phyloP scores from a whole-genome alignment of 345 rosid species.

The Microcos paniculata region DNA sequence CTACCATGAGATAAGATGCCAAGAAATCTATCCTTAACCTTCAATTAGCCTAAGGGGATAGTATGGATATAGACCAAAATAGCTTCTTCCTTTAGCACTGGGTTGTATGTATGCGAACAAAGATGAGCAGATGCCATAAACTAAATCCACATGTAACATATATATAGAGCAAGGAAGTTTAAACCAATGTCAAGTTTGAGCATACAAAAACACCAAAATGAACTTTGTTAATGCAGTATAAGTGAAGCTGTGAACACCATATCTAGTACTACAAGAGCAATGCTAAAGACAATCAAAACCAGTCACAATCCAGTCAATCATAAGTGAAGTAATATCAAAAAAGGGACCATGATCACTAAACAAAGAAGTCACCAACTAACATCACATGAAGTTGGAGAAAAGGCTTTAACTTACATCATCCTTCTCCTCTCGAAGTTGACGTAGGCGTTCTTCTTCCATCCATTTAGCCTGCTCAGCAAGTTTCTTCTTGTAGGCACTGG shows the following conservation, averaged over 20 bases:
- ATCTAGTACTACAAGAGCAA: neutral
- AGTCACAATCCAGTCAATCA: neutral
- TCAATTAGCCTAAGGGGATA: neutral
- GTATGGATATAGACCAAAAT: neutral
- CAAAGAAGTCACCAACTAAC: neutral
- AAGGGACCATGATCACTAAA: neutral
- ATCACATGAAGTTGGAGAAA: neutral
- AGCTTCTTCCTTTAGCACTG: neutral
- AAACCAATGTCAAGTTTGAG: neutral
- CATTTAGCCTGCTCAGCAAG: conserved; percentile 86
- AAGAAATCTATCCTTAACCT: neutral
- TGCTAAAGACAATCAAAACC: neutral
- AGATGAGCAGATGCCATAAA: neutral
- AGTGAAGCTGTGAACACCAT: neutral
- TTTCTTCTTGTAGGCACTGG: conserved; percentile 74
- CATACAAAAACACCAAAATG: neutral
- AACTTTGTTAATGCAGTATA: neutral
- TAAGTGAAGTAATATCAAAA: neutral
- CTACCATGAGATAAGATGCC: neutral
- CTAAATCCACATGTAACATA: neutral
- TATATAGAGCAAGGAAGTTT: neutral
- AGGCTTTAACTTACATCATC: conserved; percentile 67
- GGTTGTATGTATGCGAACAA: neutral
- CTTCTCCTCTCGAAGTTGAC: conserved; percentile 74
- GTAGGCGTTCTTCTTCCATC: conserved; percentile 69